These are phyloP conservation scores for Colletotrichum sp. DNA, from an alignment of 2,329 filamentous ascomycete species.

Conservation along the genomic window DNA sequence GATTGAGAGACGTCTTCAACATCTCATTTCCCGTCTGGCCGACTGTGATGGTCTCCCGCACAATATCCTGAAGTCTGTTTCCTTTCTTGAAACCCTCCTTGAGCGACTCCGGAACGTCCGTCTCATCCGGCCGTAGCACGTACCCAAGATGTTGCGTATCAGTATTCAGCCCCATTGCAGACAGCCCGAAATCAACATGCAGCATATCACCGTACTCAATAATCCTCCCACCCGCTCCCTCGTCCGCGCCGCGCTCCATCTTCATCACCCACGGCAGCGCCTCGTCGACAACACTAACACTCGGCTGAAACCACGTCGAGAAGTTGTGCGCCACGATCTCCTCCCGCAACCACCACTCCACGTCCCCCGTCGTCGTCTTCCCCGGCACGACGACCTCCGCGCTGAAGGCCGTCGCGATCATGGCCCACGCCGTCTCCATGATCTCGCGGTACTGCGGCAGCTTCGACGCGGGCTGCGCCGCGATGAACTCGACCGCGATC, in stretches of 20 bases:
- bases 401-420: slow-evolving; percentile 52
- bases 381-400: slow-evolving; percentile 46
- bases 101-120: slow-evolving; percentile 45
- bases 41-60: slow-evolving; percentile 46
- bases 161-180: slow-evolving; percentile 52
- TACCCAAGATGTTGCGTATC: slow-evolving; percentile 58
- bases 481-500: slow-evolving; percentile 51
- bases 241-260: neutral
- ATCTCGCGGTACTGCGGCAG: slow-evolving; percentile 48
- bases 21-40: slow-evolving; percentile 51
- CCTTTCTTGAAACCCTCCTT: slow-evolving; percentile 48
- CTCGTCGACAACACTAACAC: slow-evolving; percentile 45
- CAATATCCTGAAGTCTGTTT: slow-evolving; percentile 54
- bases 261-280: neutral
- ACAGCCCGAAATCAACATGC: slow-evolving; percentile 55
- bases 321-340: slow-evolving; percentile 53
- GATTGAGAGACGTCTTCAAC: slow-evolving; percentile 37
- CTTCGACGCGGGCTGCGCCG: slow-evolving; percentile 44
- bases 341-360: slow-evolving; percentile 59
- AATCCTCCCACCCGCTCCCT: slow-evolving; percentile 23
- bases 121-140: slow-evolving; percentile 46
- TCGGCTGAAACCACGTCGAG: slow-evolving; percentile 57
- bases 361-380: slow-evolving; percentile 47
- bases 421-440: slow-evolving; percentile 57
- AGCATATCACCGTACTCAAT: slow-evolving; percentile 52